Evolutionary conservation across 1,284 basidiomycete genomes (phyloP), one percentile per base, ranked within the genome.

Genomic region (Grifola frondosa): DNA sequence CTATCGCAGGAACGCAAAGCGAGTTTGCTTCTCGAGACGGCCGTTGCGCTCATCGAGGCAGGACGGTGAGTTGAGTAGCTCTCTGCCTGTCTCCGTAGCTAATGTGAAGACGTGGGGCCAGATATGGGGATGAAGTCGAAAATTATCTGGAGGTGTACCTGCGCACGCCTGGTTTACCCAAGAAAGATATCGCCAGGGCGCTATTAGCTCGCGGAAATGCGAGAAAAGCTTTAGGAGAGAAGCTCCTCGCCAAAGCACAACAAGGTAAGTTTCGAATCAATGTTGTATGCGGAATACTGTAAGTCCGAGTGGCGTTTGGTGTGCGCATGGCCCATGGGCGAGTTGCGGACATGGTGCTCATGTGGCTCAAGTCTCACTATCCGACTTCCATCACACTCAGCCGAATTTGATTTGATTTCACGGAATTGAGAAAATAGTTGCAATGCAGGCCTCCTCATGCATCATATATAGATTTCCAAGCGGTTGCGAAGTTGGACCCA

Each of bases 61-160:
- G 69, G 69, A 44, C 54, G 61, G 69, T 70, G 46, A 44, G 69
- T 61, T n/a, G 5, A 36, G 16, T 30, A 37, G 35, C 25, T 47
- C 34, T 26, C 13, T 24, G 24, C 8, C 19, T 16, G 30, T 22
- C 20, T 6, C 17, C 16, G 31, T 19, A 29, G 23, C 19, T 23
- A n/a, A 30, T 3, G 24, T 48, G 17, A 44, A 32, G 24, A 43
- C 16, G 13, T 15, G 22, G 19, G 33, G 2, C 21, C 46, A 83
- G 81, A 51, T 84, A 81, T 66, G 80, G 78, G 9, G 65, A 71
- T 26, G 72, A 80, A 31, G 80, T 83, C 19, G 81, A 83, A 57
- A 75, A 69, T 33, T 83, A 80, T 54, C 53, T 84, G 24, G 80
- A 84, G 12, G 78, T 84, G 16, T 84, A 79, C 53, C 58, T 84